Conservation (phyloP, 805 yeast genomes). For the Saturnispora bothae region DNA sequence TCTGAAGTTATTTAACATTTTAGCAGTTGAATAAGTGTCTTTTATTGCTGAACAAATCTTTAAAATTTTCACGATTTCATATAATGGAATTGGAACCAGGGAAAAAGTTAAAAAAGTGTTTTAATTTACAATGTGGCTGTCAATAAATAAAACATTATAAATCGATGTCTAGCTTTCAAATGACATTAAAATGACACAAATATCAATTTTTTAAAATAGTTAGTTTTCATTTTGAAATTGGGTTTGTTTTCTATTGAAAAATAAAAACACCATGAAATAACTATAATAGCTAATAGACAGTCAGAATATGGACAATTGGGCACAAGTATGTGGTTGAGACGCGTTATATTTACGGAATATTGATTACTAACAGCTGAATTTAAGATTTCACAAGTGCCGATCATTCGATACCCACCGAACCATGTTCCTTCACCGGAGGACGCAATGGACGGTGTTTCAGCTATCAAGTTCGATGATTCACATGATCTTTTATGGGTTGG, state of each 20-base stretch:
- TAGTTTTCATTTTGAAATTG: too few relatives aligned
- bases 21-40: too few relatives aligned
- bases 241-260: not conserved
- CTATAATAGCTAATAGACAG: not conserved
- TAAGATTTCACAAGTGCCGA: constrained; percentile 6
- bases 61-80: not conserved
- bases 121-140: too few relatives aligned
- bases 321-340: constrained; percentile 3
- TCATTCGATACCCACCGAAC: constrained; percentile 17
- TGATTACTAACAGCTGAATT: not conserved
- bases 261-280: not conserved
- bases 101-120: not conserved
- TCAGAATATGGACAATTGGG: constrained; percentile 12
- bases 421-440: constrained; percentile 12
- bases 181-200: not conserved
- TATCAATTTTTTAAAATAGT: not conserved
- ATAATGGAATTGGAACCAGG: not conserved
- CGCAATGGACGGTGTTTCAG: constrained; percentile 19
- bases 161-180: not conserved
- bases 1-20: constrained; percentile 21
- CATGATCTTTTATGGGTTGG: constrained; percentile 82
- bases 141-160: not conserved
- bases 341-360: too few relatives aligned
- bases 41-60: not conserved
- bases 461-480: constrained; percentile 52